phyloP scores from a whole-genome alignment of 2,329 filamentous ascomycete species.

The Fusarium floridanum region DNA sequence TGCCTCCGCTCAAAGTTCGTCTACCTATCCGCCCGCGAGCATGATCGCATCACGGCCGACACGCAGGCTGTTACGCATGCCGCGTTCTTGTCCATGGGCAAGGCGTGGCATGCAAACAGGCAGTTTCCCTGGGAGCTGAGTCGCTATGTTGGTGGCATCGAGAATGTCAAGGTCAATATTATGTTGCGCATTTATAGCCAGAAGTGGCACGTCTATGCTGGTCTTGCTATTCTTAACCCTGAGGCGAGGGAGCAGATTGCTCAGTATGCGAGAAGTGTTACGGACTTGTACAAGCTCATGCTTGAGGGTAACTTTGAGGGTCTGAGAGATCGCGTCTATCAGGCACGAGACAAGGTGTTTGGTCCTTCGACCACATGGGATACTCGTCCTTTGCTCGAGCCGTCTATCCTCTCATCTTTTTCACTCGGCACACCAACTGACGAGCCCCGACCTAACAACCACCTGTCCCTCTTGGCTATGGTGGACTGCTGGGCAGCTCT shows the following conservation, averaged over 20 bases:
- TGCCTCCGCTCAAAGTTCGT: constrained; percentile 90
- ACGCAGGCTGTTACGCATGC: constrained; percentile 98
- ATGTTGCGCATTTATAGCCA: constrained; percentile 97
- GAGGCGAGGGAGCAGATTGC: constrained; percentile 91
- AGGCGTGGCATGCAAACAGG: constrained; percentile 93
- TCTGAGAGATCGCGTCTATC: constrained; percentile 77
- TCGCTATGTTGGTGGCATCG: constrained; percentile 96
- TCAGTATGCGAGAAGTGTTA: constrained; percentile 93
- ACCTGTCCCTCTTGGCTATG: constrained; percentile 93
- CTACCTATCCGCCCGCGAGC: constrained; percentile 85
- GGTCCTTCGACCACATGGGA: constrained; percentile 74
- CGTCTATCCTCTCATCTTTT: constrained; percentile 89
- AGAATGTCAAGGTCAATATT: constrained; percentile 99
- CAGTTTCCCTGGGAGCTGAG: constrained; percentile 97
- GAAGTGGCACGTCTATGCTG: constrained; percentile 99
- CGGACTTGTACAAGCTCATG: constrained; percentile 97
- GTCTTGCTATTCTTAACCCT: constrained; percentile 95
- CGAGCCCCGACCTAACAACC: constrained; percentile 83
- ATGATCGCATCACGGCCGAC: constrained; percentile 97
- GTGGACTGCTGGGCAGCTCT: constrained; percentile 98
- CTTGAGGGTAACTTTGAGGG: constrained; percentile 84
- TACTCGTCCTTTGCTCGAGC: constrained; percentile 78
- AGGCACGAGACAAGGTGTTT: constrained; percentile 77
- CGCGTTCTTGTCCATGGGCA: constrained; percentile 97
- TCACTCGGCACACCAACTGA: constrained; percentile 80